A percentile compares a stretch with the other conserved stretches of the same genome.
These are phyloP conservation scores for Ophiostoma himal-ulmi DNA, from an alignment of 2,329 filamentous ascomycete genomes.

Conservation along the genomic window DNA sequence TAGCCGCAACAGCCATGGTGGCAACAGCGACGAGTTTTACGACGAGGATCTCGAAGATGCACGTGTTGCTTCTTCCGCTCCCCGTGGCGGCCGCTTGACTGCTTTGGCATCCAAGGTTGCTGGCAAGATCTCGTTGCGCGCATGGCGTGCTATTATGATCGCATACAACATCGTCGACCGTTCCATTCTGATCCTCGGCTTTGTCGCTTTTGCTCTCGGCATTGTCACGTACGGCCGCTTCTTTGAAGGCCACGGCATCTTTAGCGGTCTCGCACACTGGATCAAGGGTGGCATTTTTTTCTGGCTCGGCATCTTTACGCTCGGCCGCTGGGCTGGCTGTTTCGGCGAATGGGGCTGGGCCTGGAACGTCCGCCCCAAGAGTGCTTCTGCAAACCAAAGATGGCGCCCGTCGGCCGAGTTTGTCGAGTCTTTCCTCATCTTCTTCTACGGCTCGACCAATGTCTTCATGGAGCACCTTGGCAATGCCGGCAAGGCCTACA, in stretches of 20 bases:
- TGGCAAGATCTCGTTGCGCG: conserved; percentile 48
- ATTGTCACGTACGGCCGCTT: conserved; percentile 74
- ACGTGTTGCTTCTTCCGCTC: conserved; percentile 31
- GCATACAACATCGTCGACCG: conserved; percentile 67
- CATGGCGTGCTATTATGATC: conserved; percentile 53
- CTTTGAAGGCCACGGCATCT: conserved; percentile 65
- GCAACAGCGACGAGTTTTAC: conserved; percentile 36
- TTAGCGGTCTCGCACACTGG: conserved; percentile 85
- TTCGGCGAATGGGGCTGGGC: conserved; percentile 92
- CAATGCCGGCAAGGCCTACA: conserved; percentile 63
- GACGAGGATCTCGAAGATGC: conserved; percentile 40
- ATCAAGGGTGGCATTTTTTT: conserved; percentile 95
- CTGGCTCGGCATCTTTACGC: conserved; percentile 80
- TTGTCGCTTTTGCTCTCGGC: conserved; percentile 65
- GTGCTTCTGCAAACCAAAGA: conserved; percentile 37
- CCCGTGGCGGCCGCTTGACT: conserved; percentile 44
- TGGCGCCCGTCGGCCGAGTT: conserved; percentile 82
- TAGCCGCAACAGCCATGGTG: conserved; percentile 18
- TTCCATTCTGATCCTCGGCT: conserved; percentile 70
- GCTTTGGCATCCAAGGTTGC: conserved; percentile 51
- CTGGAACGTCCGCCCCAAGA: conserved; percentile 75
- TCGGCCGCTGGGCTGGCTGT: conserved; percentile 84
- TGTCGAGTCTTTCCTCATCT: conserved; percentile 82
- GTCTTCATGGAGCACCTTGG: conserved; percentile 88
- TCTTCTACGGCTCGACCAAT: conserved; percentile 81